Percentiles rank a stretch among this genome's conserved stretches.
These are phyloP conservation scores for Pseudozyma tsukubaensis DNA, from an alignment of 1,284 basidiomycete species.

Conservation along the genomic window DNA sequence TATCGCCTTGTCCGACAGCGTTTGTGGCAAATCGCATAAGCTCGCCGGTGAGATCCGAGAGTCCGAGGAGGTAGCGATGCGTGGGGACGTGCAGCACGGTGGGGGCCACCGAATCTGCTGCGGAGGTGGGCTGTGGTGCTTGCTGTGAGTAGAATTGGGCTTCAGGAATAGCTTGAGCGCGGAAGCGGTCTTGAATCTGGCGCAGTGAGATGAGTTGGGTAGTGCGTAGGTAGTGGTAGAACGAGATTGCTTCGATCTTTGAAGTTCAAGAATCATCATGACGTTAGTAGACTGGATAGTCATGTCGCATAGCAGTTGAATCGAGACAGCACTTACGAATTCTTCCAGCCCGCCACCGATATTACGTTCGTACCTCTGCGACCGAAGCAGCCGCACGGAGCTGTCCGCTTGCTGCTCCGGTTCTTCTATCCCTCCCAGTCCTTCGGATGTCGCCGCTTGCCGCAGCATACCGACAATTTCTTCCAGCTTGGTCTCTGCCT, in stretches of 20 bases:
- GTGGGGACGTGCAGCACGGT: constrained; percentile 69
- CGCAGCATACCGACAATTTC: constrained; percentile 79
- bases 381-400: constrained; percentile 9
- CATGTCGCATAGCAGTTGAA: constrained; percentile 6
- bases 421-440: constrained; percentile 15
- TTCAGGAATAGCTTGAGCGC: constrained; percentile 12
- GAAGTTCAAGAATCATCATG: neutral
- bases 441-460: constrained; percentile 71
- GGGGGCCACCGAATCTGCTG: neutral
- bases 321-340: constrained; percentile 33
- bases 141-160: constrained; percentile 19
- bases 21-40: constrained; percentile 90
- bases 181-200: constrained; percentile 74
- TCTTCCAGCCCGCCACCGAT: constrained; percentile 69
- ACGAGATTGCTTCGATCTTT: constrained; percentile 85
- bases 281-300: neutral
- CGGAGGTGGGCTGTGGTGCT: neutral
- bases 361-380: constrained; percentile 56
- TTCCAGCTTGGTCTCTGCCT: constrained; percentile 77
- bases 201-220: constrained; percentile 77
- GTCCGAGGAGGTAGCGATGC: constrained; percentile 88
- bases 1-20: constrained; percentile 50
- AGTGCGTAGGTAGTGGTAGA: constrained; percentile 85
- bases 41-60: constrained; percentile 94
- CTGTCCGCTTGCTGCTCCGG: neutral